Base-by-base conservation (phyloP, 148 eudicot species). In the Rhododendron ovatum region DNA sequence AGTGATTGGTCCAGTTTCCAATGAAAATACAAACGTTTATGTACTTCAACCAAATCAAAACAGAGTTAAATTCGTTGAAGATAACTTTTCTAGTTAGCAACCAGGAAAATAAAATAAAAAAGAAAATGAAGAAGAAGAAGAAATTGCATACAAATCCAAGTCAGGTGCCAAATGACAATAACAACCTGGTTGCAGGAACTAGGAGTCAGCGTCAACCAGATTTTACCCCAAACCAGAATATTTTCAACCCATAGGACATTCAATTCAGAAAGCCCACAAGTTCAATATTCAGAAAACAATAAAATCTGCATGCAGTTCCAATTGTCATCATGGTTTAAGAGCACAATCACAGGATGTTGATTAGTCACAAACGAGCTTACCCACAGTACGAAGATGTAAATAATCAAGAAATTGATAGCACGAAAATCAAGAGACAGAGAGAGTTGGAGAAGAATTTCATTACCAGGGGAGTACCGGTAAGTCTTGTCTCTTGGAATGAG, bases 391-490 rank as follows among this genome's bases (percentile, higher is more conserved):
- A 11, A 67, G 59, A 18, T 14, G 26, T 45, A 84, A 83, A 51
- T 13, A 74, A 51, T 45, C 30, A 48, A 84, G 33, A 47, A 37
- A 76, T 53, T 30, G 61, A 73, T 73, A 33, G 78, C 28, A 84
- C 8, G n/a, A 35, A 69, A 51, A 87, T 1, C 51, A 30, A 51
- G 20, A 37, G 76, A 73, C 30, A 39, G 22, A 82, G 57, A 22
- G 28, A 39, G 41, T 28, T 18, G 15, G 76, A 87, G 37, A 79
- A 69, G 81, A 55, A 76, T 22, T 65, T 81, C 59, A 91, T 80
- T 93, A 94, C 96, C 96, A 80, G 82, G 83, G 75, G 82, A 87
- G 77, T 53, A 77, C 84, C 83, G 84, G 86, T 59, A 78, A 12
- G 17, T 33, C 73, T 82, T 47, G 43, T 79, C 37, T 85, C 89